A percentile compares a stretch with the other conserved stretches of the same genome.
These are phyloP conservation scores for Oryza meyeriana DNA, from an alignment of 176 grass and related monocot genomes.

Conservation along the genomic window DNA sequence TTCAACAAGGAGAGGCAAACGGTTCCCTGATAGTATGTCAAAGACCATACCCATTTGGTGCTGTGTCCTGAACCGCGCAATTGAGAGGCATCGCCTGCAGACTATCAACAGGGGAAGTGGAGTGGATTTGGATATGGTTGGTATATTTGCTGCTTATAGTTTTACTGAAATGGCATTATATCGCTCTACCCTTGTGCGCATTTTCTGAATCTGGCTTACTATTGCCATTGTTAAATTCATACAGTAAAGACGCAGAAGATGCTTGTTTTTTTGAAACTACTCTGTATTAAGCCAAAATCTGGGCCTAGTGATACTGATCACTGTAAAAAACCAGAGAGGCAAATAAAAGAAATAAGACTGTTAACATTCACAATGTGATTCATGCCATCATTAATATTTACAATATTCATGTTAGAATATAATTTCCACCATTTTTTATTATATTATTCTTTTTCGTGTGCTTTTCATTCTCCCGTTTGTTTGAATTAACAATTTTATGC, in stretches of 20 bases:
- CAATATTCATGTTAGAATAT: background rate
- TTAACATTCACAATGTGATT: constrained; percentile 15
- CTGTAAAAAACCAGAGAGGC: background rate
- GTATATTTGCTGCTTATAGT: constrained; percentile 9
- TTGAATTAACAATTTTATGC: background rate
- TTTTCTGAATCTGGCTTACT: background rate
- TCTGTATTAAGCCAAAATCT: background rate
- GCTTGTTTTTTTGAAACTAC: background rate
- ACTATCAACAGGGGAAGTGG: background rate
- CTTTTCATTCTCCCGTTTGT: background rate
- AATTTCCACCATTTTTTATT: background rate
- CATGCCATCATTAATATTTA: background rate
- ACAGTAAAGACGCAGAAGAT: background rate
- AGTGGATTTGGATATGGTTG: constrained; percentile 35
- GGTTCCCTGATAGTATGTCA: constrained; percentile 94
- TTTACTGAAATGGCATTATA: background rate
- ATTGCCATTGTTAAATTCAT: background rate
- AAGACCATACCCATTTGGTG: constrained; percentile 98
- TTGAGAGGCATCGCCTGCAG: constrained; percentile 54
- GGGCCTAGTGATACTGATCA: background rate
- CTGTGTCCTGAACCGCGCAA: constrained; percentile 71
- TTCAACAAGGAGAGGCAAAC: constrained; percentile 86
- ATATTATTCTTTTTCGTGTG: background rate
- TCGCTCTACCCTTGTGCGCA: background rate
- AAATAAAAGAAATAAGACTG: background rate